Evolutionary conservation across 208 protist species (phyloP).

Genomic region (Acanthamoeba culbertsoni): DNA sequence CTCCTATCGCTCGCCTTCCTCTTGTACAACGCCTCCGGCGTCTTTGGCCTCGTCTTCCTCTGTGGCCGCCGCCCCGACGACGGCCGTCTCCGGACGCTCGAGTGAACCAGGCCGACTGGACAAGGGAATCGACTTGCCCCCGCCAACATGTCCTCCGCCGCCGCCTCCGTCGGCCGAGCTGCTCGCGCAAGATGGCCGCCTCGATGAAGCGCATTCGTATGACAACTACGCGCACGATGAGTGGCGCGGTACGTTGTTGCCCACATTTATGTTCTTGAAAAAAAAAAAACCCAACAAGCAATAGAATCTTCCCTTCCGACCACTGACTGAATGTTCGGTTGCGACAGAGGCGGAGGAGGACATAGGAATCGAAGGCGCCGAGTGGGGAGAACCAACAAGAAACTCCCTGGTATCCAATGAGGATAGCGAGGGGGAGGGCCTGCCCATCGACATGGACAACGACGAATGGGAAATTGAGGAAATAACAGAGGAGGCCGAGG

Average conservation of each 20-base stretch:
- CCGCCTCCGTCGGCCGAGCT: not conserved
- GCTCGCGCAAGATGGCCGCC: not conserved
- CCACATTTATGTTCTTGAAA: not conserved
- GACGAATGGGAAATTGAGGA: conserved; percentile 47
- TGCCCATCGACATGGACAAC: not conserved
- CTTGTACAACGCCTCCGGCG: not conserved
- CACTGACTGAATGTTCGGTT: not conserved
- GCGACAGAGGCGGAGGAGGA: not conserved
- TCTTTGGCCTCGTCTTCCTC: not conserved
- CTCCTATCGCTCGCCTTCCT: not conserved
- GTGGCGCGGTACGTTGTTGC: not conserved
- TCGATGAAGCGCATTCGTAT: not conserved
- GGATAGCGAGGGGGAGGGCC: not conserved
- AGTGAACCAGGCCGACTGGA: too few relatives aligned
- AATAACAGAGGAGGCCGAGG: conserved; percentile 3
- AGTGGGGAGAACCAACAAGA: not conserved
- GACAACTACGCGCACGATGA: not conserved
- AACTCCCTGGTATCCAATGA: not conserved
- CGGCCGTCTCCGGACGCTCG: too few relatives aligned
- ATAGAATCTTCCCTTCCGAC: not conserved
- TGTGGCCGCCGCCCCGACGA: not conserved
- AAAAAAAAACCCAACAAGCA: too few relatives aligned
- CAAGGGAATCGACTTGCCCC: too few relatives aligned
- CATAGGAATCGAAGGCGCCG: conserved; percentile 20
- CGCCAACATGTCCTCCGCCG: too few relatives aligned